A percentile compares a stretch with the other conserved stretches of the same genome.
These are phyloP conservation scores for Asterophora lycoperdoides DNA, from an alignment of 768 basidiomycete species.

Conservation along the genomic window DNA sequence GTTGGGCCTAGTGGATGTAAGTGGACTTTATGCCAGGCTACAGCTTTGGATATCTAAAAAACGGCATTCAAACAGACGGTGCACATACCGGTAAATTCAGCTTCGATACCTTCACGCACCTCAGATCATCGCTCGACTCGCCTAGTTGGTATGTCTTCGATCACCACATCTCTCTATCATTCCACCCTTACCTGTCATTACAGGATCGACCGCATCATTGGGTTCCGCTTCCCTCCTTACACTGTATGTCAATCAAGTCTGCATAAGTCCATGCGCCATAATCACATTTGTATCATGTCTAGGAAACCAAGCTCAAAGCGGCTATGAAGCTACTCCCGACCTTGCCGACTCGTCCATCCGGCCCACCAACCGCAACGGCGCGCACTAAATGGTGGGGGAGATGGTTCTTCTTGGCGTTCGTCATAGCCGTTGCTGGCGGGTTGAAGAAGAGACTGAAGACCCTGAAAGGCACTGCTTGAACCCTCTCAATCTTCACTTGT, in stretches of 20 bases:
- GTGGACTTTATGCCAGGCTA: constrained; percentile 19
- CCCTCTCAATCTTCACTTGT: not conserved
- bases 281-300: not conserved
- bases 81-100: constrained; percentile 67
- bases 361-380: constrained; percentile 29
- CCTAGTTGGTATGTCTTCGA: constrained; percentile 46
- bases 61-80: constrained; percentile 42
- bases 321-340: constrained; percentile 24
- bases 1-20: constrained; percentile 49
- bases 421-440: constrained; percentile 37
- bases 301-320: constrained; percentile 31
- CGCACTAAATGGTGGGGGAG: constrained; percentile 34
- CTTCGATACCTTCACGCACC: constrained; percentile 78
- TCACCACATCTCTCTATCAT: not conserved
- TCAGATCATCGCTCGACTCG: constrained; percentile 55
- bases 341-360: constrained; percentile 43
- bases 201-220: constrained; percentile 48
- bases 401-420: constrained; percentile 48
- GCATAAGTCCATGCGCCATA: not conserved
- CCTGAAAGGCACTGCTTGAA: constrained; percentile 7
- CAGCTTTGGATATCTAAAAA: not conserved
- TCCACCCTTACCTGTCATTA: constrained; percentile 16
- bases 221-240: constrained; percentile 62
- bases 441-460: constrained; percentile 39
- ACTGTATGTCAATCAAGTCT: constrained; percentile 27